phyloP scores from a whole-genome alignment of 208 protist species.

The Acanthamoeba sp. region DNA sequence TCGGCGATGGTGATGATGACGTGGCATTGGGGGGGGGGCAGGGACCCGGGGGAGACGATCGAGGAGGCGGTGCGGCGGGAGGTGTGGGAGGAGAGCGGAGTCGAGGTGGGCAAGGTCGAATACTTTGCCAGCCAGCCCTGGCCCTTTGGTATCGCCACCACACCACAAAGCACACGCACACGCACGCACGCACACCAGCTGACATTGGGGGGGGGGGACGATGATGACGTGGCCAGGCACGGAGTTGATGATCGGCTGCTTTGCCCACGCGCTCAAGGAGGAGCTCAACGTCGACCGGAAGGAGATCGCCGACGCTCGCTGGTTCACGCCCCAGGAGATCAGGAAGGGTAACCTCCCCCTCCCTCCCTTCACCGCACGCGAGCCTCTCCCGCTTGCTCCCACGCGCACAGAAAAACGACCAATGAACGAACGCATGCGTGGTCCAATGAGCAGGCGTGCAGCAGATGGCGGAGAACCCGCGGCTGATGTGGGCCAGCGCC shows the following conservation, averaged over 20 bases:
- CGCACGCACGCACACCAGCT: neutral
- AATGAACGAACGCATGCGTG: neutral
- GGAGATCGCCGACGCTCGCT: neutral
- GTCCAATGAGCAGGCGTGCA: neutral
- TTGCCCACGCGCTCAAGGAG: neutral
- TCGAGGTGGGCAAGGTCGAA: neutral
- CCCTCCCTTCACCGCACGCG: neutral
- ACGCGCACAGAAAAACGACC: too few species aligned
- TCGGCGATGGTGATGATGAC: neutral
- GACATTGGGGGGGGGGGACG: neutral
- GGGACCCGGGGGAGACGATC: neutral
- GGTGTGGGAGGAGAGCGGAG: neutral
- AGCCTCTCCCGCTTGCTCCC: too few species aligned
- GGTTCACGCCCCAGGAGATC: neutral
- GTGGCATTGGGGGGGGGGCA: neutral
- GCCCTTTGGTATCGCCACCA: neutral
- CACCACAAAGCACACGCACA: neutral
- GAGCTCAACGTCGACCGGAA: neutral
- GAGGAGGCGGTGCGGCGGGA: conserved; percentile 4
- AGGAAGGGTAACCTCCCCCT: neutral
- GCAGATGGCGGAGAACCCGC: neutral
- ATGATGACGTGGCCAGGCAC: neutral
- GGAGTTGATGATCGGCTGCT: conserved; percentile 7
- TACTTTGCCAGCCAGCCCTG: conserved; percentile 25
- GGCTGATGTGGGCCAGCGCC: neutral